Percentiles rank a stretch among this genome's conserved stretches.
phyloP scores from a whole-genome alignment of 176 grass and related monocot species.

The Musa schizocarpa region DNA sequence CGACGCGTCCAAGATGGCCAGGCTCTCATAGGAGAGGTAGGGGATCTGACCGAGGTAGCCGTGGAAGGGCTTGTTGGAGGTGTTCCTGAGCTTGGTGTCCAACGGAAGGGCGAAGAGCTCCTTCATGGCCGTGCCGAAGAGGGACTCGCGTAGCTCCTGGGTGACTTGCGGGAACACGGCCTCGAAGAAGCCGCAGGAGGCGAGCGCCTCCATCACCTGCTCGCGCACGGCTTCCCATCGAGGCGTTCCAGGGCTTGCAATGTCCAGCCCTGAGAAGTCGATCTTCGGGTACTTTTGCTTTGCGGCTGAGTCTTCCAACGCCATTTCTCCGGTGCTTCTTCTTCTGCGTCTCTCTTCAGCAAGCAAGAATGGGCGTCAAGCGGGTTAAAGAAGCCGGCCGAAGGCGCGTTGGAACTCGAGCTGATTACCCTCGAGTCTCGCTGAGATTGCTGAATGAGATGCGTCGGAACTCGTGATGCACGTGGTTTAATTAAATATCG shows the following conservation, averaged over 20 bases:
- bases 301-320: neutral
- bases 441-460: too few relatives aligned
- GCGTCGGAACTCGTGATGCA: too few relatives aligned
- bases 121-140: neutral
- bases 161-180: neutral
- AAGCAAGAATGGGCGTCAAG: too few relatives aligned
- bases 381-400: too few relatives aligned
- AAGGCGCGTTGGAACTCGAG: too few relatives aligned
- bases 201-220: neutral
- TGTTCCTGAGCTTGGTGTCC: neutral
- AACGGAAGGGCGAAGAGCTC: neutral
- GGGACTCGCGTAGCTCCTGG: neutral
- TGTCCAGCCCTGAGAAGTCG: neutral
- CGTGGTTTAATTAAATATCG: too few relatives aligned
- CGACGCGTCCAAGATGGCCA: constrained; percentile 9
- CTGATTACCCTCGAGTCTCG: too few relatives aligned
- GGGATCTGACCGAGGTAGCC: neutral
- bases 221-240: neutral
- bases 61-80: neutral
- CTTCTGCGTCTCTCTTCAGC: too few relatives aligned
- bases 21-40: neutral
- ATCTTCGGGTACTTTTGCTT: neutral
- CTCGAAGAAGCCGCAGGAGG: neutral
- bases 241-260: neutral
- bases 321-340: neutral